Conservation (phyloP, 2,329 filamentous ascomycete genomes). For the Beauveria varroae region DNA sequence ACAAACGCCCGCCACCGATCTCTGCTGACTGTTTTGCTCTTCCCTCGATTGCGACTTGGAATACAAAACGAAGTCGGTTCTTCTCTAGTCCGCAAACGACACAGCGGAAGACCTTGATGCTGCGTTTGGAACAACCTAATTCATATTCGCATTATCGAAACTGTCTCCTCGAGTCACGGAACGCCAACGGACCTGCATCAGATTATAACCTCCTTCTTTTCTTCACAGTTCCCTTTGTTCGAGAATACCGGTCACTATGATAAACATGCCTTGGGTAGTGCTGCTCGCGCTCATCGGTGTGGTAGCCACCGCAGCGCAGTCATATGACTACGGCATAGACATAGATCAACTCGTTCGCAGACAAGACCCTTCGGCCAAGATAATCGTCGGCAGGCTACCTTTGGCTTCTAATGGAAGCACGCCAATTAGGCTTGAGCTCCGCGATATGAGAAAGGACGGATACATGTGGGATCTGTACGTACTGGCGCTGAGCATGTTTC, state of each 20-base stretch:
- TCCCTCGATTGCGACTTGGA: not conserved
- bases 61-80: not conserved
- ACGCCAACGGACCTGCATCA: not conserved
- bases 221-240: not conserved
- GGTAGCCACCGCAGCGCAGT: constrained; percentile 14
- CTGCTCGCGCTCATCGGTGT: not conserved
- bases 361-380: constrained; percentile 25
- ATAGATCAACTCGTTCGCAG: constrained; percentile 32
- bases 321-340: constrained; percentile 47
- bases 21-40: not conserved
- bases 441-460: constrained; percentile 53
- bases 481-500: constrained; percentile 65
- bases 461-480: constrained; percentile 73
- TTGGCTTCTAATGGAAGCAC: constrained; percentile 30
- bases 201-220: not conserved
- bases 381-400: constrained; percentile 38
- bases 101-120: not conserved
- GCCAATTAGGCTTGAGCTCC: constrained; percentile 56
- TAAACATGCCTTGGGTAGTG: not conserved
- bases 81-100: not conserved
- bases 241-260: not conserved
- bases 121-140: not conserved
- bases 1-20: constrained; percentile 1
- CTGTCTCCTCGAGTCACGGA: not conserved
- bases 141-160: not conserved